Conservation (phyloP, 2,329 filamentous ascomycete species). For the Phaeoacremonium minimum region DNA sequence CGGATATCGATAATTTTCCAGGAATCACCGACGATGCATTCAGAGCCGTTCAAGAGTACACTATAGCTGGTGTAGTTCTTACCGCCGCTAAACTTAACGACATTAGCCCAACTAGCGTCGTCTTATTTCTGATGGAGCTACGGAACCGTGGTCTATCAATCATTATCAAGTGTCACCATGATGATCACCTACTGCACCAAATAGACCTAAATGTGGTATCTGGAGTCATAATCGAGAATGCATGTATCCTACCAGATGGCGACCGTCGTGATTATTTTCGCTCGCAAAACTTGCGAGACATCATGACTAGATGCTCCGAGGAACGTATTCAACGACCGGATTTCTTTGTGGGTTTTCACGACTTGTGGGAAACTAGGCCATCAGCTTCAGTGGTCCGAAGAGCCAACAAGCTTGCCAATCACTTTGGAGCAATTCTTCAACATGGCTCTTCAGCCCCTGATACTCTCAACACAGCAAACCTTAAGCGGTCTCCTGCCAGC, state of each 20-base stretch:
- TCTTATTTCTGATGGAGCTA: slow-evolving; percentile 9
- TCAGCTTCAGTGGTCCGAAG: slow-evolving; percentile 26
- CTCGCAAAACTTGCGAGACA: slow-evolving; percentile 24
- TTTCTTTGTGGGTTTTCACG: slow-evolving; percentile 31
- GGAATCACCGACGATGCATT: no score
- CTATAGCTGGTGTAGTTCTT: slow-evolving; percentile 12
- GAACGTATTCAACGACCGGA: slow-evolving; percentile 23
- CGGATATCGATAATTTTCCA: no score
- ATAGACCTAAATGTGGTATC: slow-evolving; percentile 24
- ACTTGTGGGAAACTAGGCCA: slow-evolving; percentile 25
- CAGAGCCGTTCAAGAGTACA: no score
- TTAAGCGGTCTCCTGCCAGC: slow-evolving; percentile 10
- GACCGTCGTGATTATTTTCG: slow-evolving; percentile 37
- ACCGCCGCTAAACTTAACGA: slow-evolving; percentile 5
- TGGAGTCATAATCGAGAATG: slow-evolving; percentile 36
- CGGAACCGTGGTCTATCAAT: slow-evolving; percentile 10
- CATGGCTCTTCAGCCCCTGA: slow-evolving; percentile 18
- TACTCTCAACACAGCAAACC: not conserved
- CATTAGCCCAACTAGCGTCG: not conserved
- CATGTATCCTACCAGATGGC: slow-evolving; percentile 32
- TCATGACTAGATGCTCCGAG: slow-evolving; percentile 20
- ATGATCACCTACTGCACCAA: slow-evolving; percentile 9
- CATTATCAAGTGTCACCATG: slow-evolving; percentile 16
- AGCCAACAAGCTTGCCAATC: slow-evolving; percentile 28
- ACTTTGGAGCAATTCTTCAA: slow-evolving; percentile 27